Percentiles rank a stretch among this genome's conserved stretches.
These are phyloP conservation scores for Coccomyxa sp. DNA, from an alignment of 139 green algal genomes.

Conservation along the genomic window DNA sequence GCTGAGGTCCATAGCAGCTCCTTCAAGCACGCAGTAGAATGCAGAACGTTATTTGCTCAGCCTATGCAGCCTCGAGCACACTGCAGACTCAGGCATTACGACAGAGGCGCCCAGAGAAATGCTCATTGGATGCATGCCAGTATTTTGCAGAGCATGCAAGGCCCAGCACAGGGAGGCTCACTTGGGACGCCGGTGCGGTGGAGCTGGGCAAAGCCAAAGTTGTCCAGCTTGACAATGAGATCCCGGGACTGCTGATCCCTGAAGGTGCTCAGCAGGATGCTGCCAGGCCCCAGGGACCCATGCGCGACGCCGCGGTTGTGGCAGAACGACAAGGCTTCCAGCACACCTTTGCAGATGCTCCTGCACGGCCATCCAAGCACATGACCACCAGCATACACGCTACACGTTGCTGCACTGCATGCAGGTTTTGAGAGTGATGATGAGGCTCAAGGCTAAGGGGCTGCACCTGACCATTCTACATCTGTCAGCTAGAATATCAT, in stretches of 20 bases:
- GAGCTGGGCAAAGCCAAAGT: conserved; percentile 62
- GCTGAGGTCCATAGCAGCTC: too few relatives aligned
- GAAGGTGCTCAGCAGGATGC: conserved; percentile 57
- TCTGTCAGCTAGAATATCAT: conserved; percentile 15
- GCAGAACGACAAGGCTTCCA: conserved; percentile 54
- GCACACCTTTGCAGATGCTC: conserved; percentile 25
- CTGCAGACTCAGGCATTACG: not conserved
- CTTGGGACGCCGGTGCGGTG: not conserved
- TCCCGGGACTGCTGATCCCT: conserved; percentile 35
- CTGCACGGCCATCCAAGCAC: conserved; percentile 6
- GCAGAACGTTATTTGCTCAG: too few relatives aligned
- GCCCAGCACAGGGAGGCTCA: not conserved
- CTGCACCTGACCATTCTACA: conserved; percentile 35
- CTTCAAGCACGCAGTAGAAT: too few relatives aligned
- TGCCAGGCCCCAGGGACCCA: conserved; percentile 60
- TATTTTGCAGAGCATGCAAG: not conserved
- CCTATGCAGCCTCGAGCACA: not conserved
- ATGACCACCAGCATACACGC: not conserved
- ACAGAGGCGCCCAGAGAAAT: not conserved
- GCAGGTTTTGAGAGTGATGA: not conserved
- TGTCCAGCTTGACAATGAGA: conserved; percentile 75
- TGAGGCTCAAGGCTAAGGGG: not conserved
- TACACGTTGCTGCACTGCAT: not conserved
- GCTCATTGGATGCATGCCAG: not conserved
- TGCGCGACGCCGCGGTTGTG: conserved; percentile 60